These are phyloP conservation scores for Pythium dissimile DNA, from an alignment of 352 stramenopile species.

Conservation along the genomic window DNA sequence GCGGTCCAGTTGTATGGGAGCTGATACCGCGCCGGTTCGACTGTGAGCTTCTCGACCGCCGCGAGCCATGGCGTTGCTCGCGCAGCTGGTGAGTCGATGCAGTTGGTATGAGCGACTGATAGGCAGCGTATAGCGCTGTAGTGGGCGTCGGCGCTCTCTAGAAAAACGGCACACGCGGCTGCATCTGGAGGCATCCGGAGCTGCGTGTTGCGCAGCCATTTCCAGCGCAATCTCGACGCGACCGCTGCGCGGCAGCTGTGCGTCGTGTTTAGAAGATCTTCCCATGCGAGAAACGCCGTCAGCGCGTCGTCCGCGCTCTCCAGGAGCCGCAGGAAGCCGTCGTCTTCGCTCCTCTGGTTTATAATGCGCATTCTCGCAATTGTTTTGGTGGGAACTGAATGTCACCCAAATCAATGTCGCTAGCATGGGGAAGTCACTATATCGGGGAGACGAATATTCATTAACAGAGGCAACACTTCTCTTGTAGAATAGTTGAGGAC, in stretches of 20 bases:
- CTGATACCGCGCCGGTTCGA: slow-evolving; percentile 3
- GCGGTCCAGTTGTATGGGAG: not conserved
- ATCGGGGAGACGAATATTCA: too few species aligned
- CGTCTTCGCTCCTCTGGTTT: not conserved
- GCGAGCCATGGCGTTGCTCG: not conserved
- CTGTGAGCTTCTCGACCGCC: not conserved
- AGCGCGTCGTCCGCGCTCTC: not conserved
- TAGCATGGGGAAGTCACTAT: too few species aligned
- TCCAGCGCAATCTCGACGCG: not conserved
- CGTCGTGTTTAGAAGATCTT: not conserved
- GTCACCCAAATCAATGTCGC: not conserved
- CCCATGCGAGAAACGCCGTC: slow-evolving; percentile 1
- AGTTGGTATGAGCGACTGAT: not conserved
- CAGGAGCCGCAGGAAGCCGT: not conserved
- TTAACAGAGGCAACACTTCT: too few species aligned
- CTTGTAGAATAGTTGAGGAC: too few species aligned
- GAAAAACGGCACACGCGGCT: not conserved
- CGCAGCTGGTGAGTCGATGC: not conserved
- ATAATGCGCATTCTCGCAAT: too few species aligned
- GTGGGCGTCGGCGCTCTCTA: not conserved
- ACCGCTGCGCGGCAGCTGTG: not conserved
- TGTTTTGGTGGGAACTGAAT: too few species aligned
- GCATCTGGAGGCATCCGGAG: not conserved
- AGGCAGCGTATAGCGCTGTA: not conserved
- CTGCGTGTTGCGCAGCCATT: not conserved